A percentile compares a stretch with the other conserved stretches of the same genome.
Evolutionary conservation across 176 grass and related monocot genomes (phyloP).

Genomic region (Eragrostis curvula): DNA sequence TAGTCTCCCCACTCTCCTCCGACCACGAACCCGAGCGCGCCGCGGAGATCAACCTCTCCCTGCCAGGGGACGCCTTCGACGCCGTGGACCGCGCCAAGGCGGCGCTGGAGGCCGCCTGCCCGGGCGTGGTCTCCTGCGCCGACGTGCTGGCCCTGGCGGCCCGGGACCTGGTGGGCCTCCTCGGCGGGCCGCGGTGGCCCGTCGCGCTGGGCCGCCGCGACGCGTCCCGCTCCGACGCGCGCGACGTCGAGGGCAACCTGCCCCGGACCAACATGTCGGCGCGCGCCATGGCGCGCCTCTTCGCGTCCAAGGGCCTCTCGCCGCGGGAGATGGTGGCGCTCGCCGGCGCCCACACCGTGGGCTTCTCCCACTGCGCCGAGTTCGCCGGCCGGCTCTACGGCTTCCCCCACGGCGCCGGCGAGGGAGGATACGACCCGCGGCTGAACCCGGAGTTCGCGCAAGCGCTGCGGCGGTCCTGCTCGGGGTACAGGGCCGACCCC

Average conservation of each 20-base stretch:
- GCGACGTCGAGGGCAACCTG: conserved; percentile 58
- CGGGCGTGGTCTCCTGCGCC: conserved; percentile 75
- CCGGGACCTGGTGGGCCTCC: conserved; percentile 64
- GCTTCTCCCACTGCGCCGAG: conserved; percentile 96
- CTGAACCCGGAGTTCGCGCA: conserved; percentile 73
- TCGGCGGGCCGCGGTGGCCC: conserved; percentile 72
- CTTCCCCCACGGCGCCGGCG: conserved; percentile 10
- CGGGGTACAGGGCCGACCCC: conserved; percentile 60
- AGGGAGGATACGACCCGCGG: conserved; percentile 49
- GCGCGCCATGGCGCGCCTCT: conserved; percentile 56
- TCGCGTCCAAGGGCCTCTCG: conserved; percentile 62
- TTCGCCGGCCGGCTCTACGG: conserved; percentile 75
- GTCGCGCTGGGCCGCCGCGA: conserved; percentile 77
- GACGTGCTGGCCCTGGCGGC: conserved; percentile 77
- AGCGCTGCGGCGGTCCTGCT: conserved; percentile 75
- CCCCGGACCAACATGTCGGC: conserved; percentile 83
- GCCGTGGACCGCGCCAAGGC: conserved; percentile 71
- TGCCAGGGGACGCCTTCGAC: conserved; percentile 90
- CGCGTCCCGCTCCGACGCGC: conserved; percentile 48
- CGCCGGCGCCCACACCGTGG: conserved; percentile 84
- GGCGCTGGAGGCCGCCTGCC: conserved; percentile 70
- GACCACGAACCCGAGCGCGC: conserved; percentile 47
- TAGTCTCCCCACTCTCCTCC: conserved; percentile 58
- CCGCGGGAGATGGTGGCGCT: conserved; percentile 87
- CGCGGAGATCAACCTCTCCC: conserved; percentile 89